Percentiles rank a stretch among this genome's conserved stretches.
Conservation (phyloP, 129 eudicot genomes). For the Centella asiatica region DNA sequence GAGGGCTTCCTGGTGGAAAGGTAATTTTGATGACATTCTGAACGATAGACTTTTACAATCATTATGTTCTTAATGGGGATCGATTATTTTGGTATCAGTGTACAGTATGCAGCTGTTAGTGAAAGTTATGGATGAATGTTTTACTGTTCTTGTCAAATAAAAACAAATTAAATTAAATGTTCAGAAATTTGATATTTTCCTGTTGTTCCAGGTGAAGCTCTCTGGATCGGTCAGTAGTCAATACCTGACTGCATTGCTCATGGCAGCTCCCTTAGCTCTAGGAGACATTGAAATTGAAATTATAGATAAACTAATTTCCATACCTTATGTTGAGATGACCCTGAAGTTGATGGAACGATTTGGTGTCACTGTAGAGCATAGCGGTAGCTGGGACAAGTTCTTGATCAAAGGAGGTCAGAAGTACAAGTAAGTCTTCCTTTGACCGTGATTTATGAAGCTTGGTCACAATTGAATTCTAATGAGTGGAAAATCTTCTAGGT, state of each 20-base stretch:
- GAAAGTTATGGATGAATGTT: no score
- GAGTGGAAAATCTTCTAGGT: conserved; percentile 32
- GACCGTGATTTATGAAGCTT: conserved; percentile 8
- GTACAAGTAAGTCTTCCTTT: conserved; percentile 63
- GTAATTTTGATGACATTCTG: conserved; percentile 27
- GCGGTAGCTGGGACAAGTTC: conserved; percentile 80
- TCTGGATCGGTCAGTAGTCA: conserved; percentile 97
- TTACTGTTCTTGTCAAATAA: no score
- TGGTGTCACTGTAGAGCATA: conserved; percentile 76
- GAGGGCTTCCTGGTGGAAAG: conserved; percentile 99
- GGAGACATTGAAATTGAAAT: conserved; percentile 96
- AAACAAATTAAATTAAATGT: no score
- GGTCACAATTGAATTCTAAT: conserved; percentile 1
- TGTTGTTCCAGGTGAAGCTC: conserved; percentile 62
- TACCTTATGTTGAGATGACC: conserved; percentile 99
- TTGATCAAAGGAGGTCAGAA: conserved; percentile 77
- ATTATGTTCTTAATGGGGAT: neutral
- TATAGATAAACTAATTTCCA: conserved; percentile 75
- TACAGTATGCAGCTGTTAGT: no score
- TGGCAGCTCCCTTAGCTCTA: conserved; percentile 91
- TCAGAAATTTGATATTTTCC: no score
- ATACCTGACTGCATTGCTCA: conserved; percentile 88
- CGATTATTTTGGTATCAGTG: neutral
- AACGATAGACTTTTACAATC: neutral
- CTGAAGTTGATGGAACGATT: conserved; percentile 93